Conservation (phyloP, 225 moss, liverwort and hornwort genomes). For the Polytrichum formosum region DNA sequence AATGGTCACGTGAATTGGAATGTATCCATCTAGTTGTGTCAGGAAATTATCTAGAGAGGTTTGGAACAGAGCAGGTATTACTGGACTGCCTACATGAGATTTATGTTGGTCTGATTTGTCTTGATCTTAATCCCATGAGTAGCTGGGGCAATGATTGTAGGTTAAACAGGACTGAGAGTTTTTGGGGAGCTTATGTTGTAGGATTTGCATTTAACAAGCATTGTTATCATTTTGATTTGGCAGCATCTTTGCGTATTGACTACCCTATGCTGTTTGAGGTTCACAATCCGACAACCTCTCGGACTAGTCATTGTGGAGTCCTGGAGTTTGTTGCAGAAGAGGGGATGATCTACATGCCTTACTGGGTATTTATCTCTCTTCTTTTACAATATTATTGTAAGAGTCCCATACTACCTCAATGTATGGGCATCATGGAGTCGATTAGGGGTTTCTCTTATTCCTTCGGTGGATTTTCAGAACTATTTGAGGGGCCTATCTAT, state of each 20-base stretch:
- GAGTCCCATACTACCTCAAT: background rate
- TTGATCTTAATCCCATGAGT: no score
- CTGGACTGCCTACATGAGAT: background rate
- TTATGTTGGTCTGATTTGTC: background rate
- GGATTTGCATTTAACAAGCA: background rate
- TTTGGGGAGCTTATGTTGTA: no score
- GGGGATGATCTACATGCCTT: constrained; percentile 99
- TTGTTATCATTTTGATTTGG: constrained; percentile 8
- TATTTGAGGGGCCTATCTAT: background rate
- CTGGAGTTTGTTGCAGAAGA: constrained; percentile 99
- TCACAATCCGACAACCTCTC: constrained; percentile 77
- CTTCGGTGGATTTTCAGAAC: background rate
- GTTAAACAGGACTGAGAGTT: no score
- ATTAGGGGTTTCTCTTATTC: background rate
- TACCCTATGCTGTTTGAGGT: constrained; percentile 99
- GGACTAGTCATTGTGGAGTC: constrained; percentile 97
- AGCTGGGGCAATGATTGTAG: no score
- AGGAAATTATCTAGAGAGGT: no score
- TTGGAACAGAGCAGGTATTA: background rate
- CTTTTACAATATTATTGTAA: background rate
- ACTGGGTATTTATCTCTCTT: constrained; percentile 61
- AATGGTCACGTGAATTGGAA: no score
- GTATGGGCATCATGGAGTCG: no score
- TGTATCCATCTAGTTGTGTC: no score
- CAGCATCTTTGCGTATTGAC: constrained; percentile 97